phyloP scores from a whole-genome alignment of 768 basidiomycete genomes.

The Phylloporus arenicola region DNA sequence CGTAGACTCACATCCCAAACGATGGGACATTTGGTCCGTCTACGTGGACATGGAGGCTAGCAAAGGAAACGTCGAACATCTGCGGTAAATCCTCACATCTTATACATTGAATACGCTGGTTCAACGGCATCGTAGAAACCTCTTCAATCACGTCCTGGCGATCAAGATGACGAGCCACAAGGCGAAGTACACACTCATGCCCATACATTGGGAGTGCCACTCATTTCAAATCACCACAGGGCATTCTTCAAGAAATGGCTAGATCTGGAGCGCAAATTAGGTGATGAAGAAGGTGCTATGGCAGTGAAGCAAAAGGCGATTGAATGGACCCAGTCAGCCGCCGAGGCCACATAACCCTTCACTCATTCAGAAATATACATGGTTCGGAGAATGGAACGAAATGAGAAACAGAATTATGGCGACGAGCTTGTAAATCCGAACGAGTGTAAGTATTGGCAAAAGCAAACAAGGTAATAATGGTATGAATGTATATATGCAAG shows the following conservation, averaged over 20 bases:
- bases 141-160: slow-evolving; percentile 81
- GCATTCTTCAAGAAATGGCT: slow-evolving; percentile 98
- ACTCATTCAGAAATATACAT: slow-evolving; percentile 34
- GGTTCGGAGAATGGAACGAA: slow-evolving; percentile 27
- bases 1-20: slow-evolving; percentile 90
- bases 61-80: slow-evolving; percentile 69
- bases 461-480: slow-evolving; percentile 34
- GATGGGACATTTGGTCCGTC: slow-evolving; percentile 92
- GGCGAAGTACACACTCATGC: slow-evolving; percentile 69
- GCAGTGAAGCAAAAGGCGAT: slow-evolving; percentile 83
- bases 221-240: slow-evolving; percentile 37
- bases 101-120: background rate
- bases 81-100: slow-evolving; percentile 47
- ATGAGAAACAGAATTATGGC: slow-evolving; percentile 32
- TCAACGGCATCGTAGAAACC: slow-evolving; percentile 46
- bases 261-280: slow-evolving; percentile 76
- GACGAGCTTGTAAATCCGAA: slow-evolving; percentile 47
- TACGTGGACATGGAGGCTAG: slow-evolving; percentile 96
- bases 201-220: background rate
- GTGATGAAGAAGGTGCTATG: slow-evolving; percentile 78
- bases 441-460: slow-evolving; percentile 42
- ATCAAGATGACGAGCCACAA: slow-evolving; percentile 92
- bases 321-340: slow-evolving; percentile 79
- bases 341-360: slow-evolving; percentile 18
- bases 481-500: slow-evolving; percentile 34